Evolutionary conservation across 2,329 filamentous ascomycete genomes (phyloP).

Genomic region (Helotiales sp.): DNA sequence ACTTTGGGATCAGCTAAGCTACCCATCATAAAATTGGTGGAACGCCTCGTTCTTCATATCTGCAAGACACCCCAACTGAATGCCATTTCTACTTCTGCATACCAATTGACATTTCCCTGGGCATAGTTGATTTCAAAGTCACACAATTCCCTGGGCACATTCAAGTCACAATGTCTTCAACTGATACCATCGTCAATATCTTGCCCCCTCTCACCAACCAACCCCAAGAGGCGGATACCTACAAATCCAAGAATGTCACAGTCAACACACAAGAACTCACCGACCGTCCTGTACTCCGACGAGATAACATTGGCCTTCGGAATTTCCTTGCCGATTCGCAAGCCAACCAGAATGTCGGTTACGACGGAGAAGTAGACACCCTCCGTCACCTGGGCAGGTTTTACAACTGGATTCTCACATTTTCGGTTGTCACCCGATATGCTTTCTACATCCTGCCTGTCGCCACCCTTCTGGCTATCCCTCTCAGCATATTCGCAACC

Average conservation of each 20-base stretch:
- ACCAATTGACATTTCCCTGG: neutral
- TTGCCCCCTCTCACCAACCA: neutral
- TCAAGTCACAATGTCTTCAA: conserved; percentile 11
- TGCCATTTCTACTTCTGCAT: neutral
- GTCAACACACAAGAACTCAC: conserved; percentile 3
- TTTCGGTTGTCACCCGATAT: conserved; percentile 67
- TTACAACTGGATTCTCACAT: conserved; percentile 66
- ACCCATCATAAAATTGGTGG: neutral
- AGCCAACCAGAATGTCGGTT: conserved; percentile 50
- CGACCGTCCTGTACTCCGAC: neutral
- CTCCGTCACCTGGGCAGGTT: conserved; percentile 61
- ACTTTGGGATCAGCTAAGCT: neutral
- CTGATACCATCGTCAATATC: conserved; percentile 13
- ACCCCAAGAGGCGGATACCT: neutral
- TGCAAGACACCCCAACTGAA: neutral
- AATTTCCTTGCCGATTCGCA: conserved; percentile 39
- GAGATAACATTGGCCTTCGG: conserved; percentile 15
- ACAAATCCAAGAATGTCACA: neutral
- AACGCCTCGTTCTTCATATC: neutral
- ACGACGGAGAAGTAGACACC: conserved; percentile 55
- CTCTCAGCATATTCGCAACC: conserved; percentile 59
- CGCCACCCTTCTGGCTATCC: conserved; percentile 62
- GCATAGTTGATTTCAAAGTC: neutral
- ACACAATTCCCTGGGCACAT: neutral
- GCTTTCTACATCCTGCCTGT: conserved; percentile 70